Evolutionary conservation across 257 asterid species (phyloP), one percentile per base, ranked within the genome.

Genomic region (Echites panduratus): DNA sequence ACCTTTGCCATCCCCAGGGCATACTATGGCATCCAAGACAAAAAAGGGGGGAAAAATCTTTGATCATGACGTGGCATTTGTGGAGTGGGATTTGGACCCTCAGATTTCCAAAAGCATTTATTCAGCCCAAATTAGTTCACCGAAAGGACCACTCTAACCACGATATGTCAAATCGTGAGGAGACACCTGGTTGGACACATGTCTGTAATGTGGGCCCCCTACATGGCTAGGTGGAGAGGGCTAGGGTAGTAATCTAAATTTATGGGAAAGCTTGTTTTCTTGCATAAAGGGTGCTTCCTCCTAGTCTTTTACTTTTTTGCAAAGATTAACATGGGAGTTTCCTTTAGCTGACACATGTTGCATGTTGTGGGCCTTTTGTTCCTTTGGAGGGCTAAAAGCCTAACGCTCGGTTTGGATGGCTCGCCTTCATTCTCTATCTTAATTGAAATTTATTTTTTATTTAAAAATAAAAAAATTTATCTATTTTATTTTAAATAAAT

Each of bases 151-250:
- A 50, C 11, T 58, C 49, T 70, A 16, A 66, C 41, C 41, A 9
- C 68, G 20, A 66, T 22, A 2, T 24, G 73, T 70, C 82, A 50
- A 74, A 79, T 83, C 61, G 81, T n/a, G 4, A 4, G 26, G 70
- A 72, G 85, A 80, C 89, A 85, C 76, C 73, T 87, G 81, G 68
- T 67, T 75, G 73, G 87, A 79, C 87, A 85, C 70, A 61, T 76
- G 82, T 80, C 84, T 19, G 9, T 12, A 41, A 2, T 4, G 52
- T 35, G 79, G 89, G 84, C 6, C 91, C 88, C 81, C 38, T n/a
- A n/a, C n/a, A n/a, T n/a, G n/a, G n/a, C n/a, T n/a, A n/a, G n/a
- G n/a, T n/a, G n/a, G n/a, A n/a, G n/a, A n/a, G n/a, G n/a, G n/a
- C n/a, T n/a, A n/a, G n/a, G n/a, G n/a, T n/a, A n/a, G n/a, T n/a